Evolutionary conservation across 1,139 yeast species (phyloP).

Genomic region (Magnusiomyces suaveolens): DNA sequence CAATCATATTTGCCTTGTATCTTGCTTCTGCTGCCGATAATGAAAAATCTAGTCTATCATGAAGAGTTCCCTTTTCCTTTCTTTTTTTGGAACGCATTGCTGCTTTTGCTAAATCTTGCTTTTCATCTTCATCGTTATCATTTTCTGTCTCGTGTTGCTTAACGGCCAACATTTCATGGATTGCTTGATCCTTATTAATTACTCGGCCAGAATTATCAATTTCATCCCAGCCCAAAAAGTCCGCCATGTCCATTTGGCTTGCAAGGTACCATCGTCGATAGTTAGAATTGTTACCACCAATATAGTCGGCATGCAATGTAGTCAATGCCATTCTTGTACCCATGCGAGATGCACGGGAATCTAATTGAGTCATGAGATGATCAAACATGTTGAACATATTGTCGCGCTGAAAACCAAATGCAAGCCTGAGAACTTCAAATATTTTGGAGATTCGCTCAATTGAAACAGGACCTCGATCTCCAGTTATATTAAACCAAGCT

Average conservation of each 20-base stretch:
- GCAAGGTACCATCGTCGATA: conserved; percentile 67
- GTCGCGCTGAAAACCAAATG: conserved; percentile 69
- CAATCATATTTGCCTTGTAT: conserved; percentile 56
- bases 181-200: not conserved
- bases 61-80: conserved; percentile 23
- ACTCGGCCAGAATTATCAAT: conserved; percentile 15
- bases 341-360: conserved; percentile 68
- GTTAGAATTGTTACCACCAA: conserved; percentile 60
- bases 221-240: conserved; percentile 39
- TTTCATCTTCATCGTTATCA: conserved; percentile 23
- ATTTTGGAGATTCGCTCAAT: conserved; percentile 50
- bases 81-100: conserved; percentile 21
- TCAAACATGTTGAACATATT: conserved; percentile 70
- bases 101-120: conserved; percentile 19
- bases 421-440: conserved; percentile 49
- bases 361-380: conserved; percentile 64
- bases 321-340: conserved; percentile 59
- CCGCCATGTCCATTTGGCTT: conserved; percentile 49
- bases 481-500: conserved; percentile 40
- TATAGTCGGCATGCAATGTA: conserved; percentile 66
- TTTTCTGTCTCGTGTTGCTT: conserved; percentile 15
- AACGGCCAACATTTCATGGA: not conserved
- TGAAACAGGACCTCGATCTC: conserved; percentile 35
- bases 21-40: conserved; percentile 39
- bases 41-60: conserved; percentile 15